Base-by-base conservation (phyloP, 148 eudicot species). In the Rhododendron kiyosumense region DNA sequence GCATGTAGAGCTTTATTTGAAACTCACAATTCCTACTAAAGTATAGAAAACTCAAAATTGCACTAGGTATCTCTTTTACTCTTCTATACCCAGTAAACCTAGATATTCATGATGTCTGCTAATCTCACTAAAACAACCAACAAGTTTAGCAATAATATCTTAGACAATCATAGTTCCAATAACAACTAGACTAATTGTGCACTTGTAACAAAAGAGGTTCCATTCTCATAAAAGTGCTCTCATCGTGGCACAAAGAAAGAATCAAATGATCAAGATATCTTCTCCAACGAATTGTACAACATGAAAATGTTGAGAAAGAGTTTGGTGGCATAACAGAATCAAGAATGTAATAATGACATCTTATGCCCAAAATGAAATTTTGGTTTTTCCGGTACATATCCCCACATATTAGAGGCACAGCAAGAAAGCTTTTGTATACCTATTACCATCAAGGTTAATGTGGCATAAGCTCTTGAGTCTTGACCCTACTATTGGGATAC, bases 151-250 rank as follows among this genome's bases (percentile, higher is more conserved):
- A 71, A 48, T 46, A 73, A 73, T 48, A 83, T 28, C 2, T 69
- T 67, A 7, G 61, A 46, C 14, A 5, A 41, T 11, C 78, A 69
- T 17, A 32, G 12, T 26, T 9, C 48, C 77, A n/a, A 46, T 17
- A 69, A 43, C 61, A 38, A 83, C 5, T 43, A 46, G 26, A 69
- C 48, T 73, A 59, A 71, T 32, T 36, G 57, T 54, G 34, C 87
- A 95, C 98, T 95, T 96, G 99, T 87, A 96, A 87, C 46, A 95
- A 93, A 86, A 96, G 97, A 88, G 99, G 99, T 87, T 95, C 99
- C 94, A 96, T 94, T 83, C 88, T 90, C 54, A 89, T 86, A 87
- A 94, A 94, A 51, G 91, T 89, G 81, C 78, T 91, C 85, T 90
- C 92, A 74, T 94, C 91, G 86, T 95, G 95, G 89, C 95, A 95